Conservation (phyloP, 2,329 filamentous ascomycete genomes). For the Clonostachys sp. region DNA sequence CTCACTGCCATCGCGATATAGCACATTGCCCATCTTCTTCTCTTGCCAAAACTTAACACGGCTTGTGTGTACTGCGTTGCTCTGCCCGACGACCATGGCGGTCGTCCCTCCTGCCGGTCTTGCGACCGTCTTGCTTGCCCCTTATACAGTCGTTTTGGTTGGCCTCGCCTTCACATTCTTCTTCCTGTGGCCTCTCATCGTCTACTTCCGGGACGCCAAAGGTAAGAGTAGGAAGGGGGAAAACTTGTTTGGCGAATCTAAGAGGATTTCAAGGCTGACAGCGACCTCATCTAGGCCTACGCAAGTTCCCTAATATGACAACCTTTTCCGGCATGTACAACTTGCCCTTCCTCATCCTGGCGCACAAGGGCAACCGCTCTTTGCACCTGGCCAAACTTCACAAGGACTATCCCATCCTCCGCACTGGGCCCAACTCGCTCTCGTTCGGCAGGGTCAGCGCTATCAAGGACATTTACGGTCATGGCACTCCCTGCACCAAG, state of each 20-base stretch:
- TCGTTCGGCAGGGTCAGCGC: constrained; percentile 13
- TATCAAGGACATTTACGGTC: constrained; percentile 29
- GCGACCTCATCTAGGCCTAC: constrained; percentile 18
- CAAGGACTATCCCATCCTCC: constrained; percentile 27
- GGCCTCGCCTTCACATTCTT: constrained; percentile 17
- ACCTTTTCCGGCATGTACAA: constrained; percentile 36
- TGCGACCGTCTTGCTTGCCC: too few relatives aligned
- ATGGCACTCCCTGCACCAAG: constrained; percentile 44
- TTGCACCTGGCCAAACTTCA: constrained; percentile 34
- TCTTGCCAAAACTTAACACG: too few relatives aligned
- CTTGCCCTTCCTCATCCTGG: constrained; percentile 39
- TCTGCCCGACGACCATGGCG: too few relatives aligned
- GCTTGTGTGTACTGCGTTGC: too few relatives aligned
- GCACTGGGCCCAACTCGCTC: constrained; percentile 17
- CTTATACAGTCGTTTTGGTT: background rate
- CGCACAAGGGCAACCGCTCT: constrained; percentile 35
- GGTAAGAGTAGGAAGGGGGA: constrained; percentile 4
- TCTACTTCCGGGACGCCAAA: constrained; percentile 39
- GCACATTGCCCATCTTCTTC: too few relatives aligned
- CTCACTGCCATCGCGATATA: too few relatives aligned
- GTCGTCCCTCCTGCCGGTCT: too few relatives aligned
- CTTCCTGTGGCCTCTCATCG: constrained; percentile 28
- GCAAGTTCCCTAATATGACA: constrained; percentile 37
- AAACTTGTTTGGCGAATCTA: too few relatives aligned
- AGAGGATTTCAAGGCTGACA: too few relatives aligned